These are phyloP conservation scores for Graphilbum sp. DNA, from an alignment of 2,329 filamentous ascomycete species.

Conservation along the genomic window DNA sequence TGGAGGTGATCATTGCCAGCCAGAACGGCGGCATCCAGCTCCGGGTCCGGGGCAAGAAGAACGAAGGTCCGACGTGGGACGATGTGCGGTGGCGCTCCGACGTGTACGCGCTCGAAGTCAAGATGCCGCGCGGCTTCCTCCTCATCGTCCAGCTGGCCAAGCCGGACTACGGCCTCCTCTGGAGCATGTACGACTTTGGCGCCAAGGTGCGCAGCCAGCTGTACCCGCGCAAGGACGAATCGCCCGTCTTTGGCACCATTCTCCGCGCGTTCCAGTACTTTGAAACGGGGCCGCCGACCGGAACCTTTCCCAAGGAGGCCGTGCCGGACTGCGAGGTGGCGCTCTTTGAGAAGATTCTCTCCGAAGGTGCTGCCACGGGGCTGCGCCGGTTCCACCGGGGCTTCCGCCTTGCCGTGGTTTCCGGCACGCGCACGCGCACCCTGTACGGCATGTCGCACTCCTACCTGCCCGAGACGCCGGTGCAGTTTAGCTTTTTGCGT, in stretches of 20 bases:
- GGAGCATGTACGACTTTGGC: conserved; percentile 75
- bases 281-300: conserved; percentile 51
- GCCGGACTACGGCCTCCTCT: conserved; percentile 62
- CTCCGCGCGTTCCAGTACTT: conserved; percentile 68
- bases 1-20: conserved; percentile 60
- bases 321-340: conserved; percentile 55
- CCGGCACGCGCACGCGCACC: conserved; percentile 60
- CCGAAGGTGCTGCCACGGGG: conserved; percentile 56
- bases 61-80: conserved; percentile 58
- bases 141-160: conserved; percentile 56
- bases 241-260: conserved; percentile 48
- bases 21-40: conserved; percentile 67
- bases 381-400: conserved; percentile 60
- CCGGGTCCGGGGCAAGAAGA: conserved; percentile 51
- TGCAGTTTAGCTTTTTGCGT: conserved; percentile 64
- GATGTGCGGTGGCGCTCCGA: conserved; percentile 67
- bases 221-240: conserved; percentile 52
- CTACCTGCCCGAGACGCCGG: conserved; percentile 45
- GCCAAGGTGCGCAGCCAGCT: conserved; percentile 58
- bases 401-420: conserved; percentile 63
- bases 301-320: conserved; percentile 60
- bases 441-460: conserved; percentile 61
- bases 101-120: conserved; percentile 46
- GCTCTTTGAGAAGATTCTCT: conserved; percentile 56
- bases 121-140: conserved; percentile 59